phyloP scores from a whole-genome alignment of 306 rosid genomes.

The Medicago lupulina region DNA sequence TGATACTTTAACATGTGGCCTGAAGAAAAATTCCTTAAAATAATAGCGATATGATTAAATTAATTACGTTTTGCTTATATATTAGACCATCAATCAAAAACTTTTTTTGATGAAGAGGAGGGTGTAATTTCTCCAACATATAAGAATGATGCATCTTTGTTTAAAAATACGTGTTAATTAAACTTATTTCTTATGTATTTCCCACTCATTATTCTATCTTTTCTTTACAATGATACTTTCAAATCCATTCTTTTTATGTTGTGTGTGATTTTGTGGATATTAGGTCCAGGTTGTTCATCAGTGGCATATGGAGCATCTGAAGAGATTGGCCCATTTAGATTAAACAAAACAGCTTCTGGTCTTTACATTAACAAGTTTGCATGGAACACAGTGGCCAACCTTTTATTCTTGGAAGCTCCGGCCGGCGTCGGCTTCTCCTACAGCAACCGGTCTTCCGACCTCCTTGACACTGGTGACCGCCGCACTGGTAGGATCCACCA shows the following conservation, averaged over 20 bases:
- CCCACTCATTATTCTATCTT: background rate
- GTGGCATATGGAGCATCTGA: conserved; percentile 99
- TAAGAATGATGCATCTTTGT: too few relatives aligned
- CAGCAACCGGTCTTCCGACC: conserved; percentile 78
- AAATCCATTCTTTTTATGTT: background rate
- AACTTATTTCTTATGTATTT: background rate
- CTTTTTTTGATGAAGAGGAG: background rate
- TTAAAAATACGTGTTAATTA: background rate
- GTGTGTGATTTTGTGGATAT: conserved; percentile 7
- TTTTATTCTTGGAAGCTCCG: conserved; percentile 84
- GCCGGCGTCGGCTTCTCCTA: conserved; percentile 98
- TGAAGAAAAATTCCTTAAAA: too few relatives aligned
- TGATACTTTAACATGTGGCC: too few relatives aligned
- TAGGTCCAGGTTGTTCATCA: conserved; percentile 98
- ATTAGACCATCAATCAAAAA: too few relatives aligned
- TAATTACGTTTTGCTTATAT: too few relatives aligned
- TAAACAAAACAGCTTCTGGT: conserved; percentile 78
- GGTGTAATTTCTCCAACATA: background rate
- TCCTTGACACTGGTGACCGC: conserved; percentile 76
- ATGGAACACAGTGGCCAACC: conserved; percentile 88
- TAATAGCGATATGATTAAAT: too few relatives aligned
- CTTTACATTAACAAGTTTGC: conserved; percentile 78
- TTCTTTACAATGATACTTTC: background rate
- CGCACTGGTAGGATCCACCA: conserved; percentile 71
- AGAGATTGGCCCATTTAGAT: conserved; percentile 90